These are phyloP conservation scores for Rhodotorula diobovata DNA, from an alignment of 768 basidiomycete genomes.

Conservation along the genomic window DNA sequence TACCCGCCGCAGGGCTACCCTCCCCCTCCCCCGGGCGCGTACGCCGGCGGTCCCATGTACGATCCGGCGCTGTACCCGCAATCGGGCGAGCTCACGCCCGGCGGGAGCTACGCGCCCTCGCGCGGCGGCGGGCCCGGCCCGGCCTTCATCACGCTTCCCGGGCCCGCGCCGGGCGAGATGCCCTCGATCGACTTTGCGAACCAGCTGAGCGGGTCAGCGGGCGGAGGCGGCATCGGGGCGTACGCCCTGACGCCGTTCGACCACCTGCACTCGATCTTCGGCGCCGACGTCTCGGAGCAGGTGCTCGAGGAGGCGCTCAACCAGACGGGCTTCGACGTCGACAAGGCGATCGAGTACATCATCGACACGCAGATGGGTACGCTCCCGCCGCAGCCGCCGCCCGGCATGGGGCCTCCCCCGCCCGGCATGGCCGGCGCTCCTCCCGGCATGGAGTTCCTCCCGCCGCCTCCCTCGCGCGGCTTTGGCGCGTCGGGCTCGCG, in stretches of 20 bases:
- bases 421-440: constrained; percentile 44
- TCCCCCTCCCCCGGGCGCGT: neutral
- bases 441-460: constrained; percentile 33
- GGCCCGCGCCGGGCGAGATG: constrained; percentile 33
- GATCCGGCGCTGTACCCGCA: constrained; percentile 2
- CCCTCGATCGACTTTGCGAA: constrained; percentile 38
- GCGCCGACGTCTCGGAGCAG: constrained; percentile 76
- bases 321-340: constrained; percentile 87
- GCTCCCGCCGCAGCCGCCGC: constrained; percentile 51
- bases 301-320: constrained; percentile 91
- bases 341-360: constrained; percentile 89
- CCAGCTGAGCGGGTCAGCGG: constrained; percentile 18
- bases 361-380: constrained; percentile 57
- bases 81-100: constrained; percentile 3
- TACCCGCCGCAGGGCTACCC: constrained; percentile 10
- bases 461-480: constrained; percentile 1
- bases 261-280: constrained; percentile 88
- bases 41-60: constrained; percentile 24
- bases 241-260: constrained; percentile 87
- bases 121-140: constrained; percentile 17
- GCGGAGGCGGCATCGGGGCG: constrained; percentile 31
- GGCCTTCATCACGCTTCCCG: constrained; percentile 32
- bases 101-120: constrained; percentile 5
- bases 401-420: constrained; percentile 33
- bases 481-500: constrained; percentile 32